Evolutionary conservation across 2,329 filamentous ascomycete genomes (phyloP), one percentile per base, ranked within the genome.

Genomic region (Phymatotrichopsis omnivora): DNA sequence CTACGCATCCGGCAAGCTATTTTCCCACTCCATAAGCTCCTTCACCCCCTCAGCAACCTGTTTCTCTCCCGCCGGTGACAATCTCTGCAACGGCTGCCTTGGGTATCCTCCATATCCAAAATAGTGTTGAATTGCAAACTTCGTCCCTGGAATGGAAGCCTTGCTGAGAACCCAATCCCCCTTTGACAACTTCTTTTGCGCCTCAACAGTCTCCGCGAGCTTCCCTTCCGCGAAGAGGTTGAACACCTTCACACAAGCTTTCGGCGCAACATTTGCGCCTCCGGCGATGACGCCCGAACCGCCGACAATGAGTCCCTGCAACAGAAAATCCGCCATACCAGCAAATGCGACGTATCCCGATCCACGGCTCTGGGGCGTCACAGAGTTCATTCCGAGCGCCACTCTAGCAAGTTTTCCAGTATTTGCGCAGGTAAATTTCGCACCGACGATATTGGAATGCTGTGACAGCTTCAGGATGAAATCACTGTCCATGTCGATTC

Each of bases 391-490:
- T 34, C 77, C 83, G 11, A 73, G 65, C 5, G 85, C 84, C 4
- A 93, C 83, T 24, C 85, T 78, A 10, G 85, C 89, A 55, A 93
- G 73, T 67, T 93, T 93, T 54, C 85, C 85, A 1, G 84, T 91
- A 69, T 85, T 91, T 55, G 83, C 85, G 62, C 85, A 93, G 30
- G 85, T 93, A 70, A 93, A 93, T 65, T 93, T 93, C 44, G 84
- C 87, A 52, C 85, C 85, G 52, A 86, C 68, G 59, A 93, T 85
- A 66, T 93, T 93, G 55, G 78, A 76, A 66, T 93, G 85, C 61
- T 78, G 67, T 33, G 80, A 82, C 28, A 93, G 75, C 61, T 73
- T 74, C 67, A 91, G 85, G 59, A 93, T 74, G 49, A 89, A 72
- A 62, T 93, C 85, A 47, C 82, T 87, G 70, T 91, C 84, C 75